A percentile compares a stretch with the other conserved stretches of the same genome.
These are phyloP conservation scores for Colletotrichum sojae DNA, from an alignment of 2,329 filamentous ascomycete species.

Conservation along the genomic window DNA sequence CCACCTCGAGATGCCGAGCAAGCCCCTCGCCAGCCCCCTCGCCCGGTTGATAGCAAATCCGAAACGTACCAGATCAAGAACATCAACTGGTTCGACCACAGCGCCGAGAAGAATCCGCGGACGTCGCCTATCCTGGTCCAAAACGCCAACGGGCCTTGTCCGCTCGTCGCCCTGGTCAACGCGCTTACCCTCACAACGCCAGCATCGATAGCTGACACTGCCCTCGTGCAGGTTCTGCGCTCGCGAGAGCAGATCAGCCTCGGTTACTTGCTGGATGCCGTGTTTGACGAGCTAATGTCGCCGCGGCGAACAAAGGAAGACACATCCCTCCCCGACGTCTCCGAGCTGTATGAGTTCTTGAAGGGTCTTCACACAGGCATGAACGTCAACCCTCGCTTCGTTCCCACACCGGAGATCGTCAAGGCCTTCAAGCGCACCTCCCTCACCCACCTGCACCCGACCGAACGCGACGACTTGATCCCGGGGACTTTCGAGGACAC, in stretches of 20 bases:
- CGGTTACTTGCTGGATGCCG: constrained; percentile 85
- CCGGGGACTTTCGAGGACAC: constrained; percentile 89
- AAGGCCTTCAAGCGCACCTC: constrained; percentile 66
- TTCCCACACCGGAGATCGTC: constrained; percentile 68
- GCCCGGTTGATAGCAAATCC: constrained; percentile 60
- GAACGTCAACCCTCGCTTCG: constrained; percentile 95
- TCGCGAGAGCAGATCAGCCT: constrained; percentile 91
- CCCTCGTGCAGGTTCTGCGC: constrained; percentile 82
- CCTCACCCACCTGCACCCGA: constrained; percentile 66
- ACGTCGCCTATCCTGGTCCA: constrained; percentile 92
- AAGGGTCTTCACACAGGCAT: constrained; percentile 94
- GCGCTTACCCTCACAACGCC: constrained; percentile 88
- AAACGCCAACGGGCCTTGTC: constrained; percentile 95
- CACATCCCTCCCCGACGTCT: constrained; percentile 83
- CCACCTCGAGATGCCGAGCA: constrained; percentile 54
- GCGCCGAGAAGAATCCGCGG: constrained; percentile 72
- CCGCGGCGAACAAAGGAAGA: constrained; percentile 74
- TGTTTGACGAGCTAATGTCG: constrained; percentile 95
- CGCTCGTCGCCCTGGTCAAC: constrained; percentile 92
- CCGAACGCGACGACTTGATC: constrained; percentile 62
- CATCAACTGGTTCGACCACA: constrained; percentile 84
- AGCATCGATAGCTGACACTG: constrained; percentile 71
- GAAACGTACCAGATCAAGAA: constrained; percentile 97
- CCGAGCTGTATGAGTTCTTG: constrained; percentile 89
- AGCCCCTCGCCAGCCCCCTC: constrained; percentile 53